Evolutionary conservation across 805 yeast species (phyloP).

Genomic region (Candida morakotiae): DNA sequence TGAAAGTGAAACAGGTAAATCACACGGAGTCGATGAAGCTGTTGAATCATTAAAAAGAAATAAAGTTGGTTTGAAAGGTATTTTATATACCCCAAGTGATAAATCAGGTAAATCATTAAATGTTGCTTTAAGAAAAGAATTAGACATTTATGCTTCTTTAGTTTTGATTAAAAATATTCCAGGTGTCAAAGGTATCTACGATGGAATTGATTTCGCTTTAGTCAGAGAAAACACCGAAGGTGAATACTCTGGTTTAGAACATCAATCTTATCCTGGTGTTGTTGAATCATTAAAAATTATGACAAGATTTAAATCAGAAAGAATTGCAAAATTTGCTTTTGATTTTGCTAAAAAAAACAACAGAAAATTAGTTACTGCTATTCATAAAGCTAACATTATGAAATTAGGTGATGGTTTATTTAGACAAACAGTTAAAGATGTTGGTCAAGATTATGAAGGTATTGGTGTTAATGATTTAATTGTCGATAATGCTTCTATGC

Average conservation of each 20-base stretch:
- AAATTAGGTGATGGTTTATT: conserved; percentile 97
- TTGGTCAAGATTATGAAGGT: conserved; percentile 80
- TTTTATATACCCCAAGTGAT: conserved; percentile 84
- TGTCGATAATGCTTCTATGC: conserved; percentile 99
- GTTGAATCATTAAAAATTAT: conserved; percentile 95
- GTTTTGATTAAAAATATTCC: conserved; percentile 92
- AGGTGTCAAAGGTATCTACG: conserved; percentile 87
- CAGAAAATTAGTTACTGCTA: conserved; percentile 91
- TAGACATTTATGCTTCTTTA: conserved; percentile 92
- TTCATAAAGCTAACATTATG: conserved; percentile 99
- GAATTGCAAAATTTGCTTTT: conserved; percentile 95
- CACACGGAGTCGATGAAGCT: conserved; percentile 66
- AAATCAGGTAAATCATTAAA: conserved; percentile 80
- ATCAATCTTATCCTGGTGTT: conserved; percentile 95
- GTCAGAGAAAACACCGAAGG: conserved; percentile 99
- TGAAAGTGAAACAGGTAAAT: conserved; percentile 50
- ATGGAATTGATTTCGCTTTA: conserved; percentile 85
- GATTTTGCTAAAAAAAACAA: conserved; percentile 91
- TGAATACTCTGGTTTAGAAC: conserved; percentile 98
- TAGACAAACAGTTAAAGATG: conserved; percentile 86
- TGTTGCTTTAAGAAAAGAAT: conserved; percentile 94
- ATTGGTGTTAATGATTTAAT: conserved; percentile 85
- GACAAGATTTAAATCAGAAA: conserved; percentile 91
- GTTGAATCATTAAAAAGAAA: conserved; percentile 90
- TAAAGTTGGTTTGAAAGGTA: conserved; percentile 95